phyloP scores from a whole-genome alignment of 2,329 filamentous ascomycete genomes.

The Verticillium nubilum region DNA sequence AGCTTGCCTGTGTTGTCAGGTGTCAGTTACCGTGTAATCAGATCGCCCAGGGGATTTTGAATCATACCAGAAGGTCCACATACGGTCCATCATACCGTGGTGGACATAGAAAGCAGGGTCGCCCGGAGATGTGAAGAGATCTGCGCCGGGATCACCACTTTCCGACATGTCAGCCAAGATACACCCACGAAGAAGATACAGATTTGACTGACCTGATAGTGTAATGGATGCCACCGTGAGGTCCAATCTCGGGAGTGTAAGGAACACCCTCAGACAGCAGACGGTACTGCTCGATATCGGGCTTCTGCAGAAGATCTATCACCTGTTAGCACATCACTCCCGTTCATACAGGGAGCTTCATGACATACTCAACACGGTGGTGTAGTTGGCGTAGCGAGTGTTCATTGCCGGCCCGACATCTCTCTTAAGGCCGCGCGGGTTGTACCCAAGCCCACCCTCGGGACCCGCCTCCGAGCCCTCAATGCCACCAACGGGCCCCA shows the following conservation, averaged over 20 bases:
- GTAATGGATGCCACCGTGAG: slow-evolving; percentile 23
- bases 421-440: slow-evolving; percentile 27
- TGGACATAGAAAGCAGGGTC: slow-evolving; percentile 19
- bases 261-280: slow-evolving; percentile 27
- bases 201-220: slow-evolving; percentile 15
- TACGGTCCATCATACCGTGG: slow-evolving; percentile 18
- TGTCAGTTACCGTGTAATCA: too few species aligned
- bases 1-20: slow-evolving; percentile 15
- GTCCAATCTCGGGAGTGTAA: slow-evolving; percentile 20
- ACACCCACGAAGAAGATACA: not conserved
- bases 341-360: too few species aligned
- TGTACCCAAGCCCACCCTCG: slow-evolving; percentile 26
- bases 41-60: not conserved
- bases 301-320: slow-evolving; percentile 22
- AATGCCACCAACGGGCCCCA: slow-evolving; percentile 23
- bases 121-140: slow-evolving; percentile 16
- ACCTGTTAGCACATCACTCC: not conserved
- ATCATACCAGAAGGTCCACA: slow-evolving; percentile 17
- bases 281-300: slow-evolving; percentile 26
- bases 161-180: not conserved
- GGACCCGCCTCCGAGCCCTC: slow-evolving; percentile 11
- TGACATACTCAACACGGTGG: slow-evolving; percentile 12
- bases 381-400: slow-evolving; percentile 22
- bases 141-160: slow-evolving; percentile 21
- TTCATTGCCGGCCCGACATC: slow-evolving; percentile 23